phyloP scores from a whole-genome alignment of 73 alveolate genomes.

The Tetrahymena malaccensis region DNA sequence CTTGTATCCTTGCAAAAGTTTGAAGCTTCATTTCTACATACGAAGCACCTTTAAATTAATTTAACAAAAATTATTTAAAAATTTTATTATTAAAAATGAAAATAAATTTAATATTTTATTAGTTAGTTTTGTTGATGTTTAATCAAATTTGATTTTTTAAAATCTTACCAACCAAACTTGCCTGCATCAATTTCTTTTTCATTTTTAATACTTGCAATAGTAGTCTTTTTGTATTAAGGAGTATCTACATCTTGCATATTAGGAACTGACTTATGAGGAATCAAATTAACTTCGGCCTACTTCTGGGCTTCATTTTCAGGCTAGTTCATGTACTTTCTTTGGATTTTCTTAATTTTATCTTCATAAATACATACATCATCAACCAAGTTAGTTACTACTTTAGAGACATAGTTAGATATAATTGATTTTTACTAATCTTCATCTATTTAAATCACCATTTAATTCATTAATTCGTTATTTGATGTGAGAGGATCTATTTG shows the following conservation, averaged over 20 bases:
- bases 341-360: neutral
- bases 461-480: neutral
- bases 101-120: neutral
- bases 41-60: conserved; percentile 12
- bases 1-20: conserved; percentile 35
- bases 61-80: too few species aligned
- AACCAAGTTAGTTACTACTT: neutral
- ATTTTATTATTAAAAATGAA: too few species aligned
- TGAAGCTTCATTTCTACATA: conserved; percentile 45
- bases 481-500: neutral
- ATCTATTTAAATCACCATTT: neutral
- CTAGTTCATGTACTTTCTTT: neutral
- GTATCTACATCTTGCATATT: neutral
- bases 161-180: neutral
- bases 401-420: neutral
- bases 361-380: neutral
- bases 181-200: neutral
- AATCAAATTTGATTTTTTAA: too few species aligned
- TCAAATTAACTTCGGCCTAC: neutral
- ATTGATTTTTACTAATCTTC: neutral
- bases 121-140: neutral
- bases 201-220: neutral
- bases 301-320: neutral
- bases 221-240: neutral
- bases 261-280: neutral